phyloP scores from a whole-genome alignment of 2,329 filamentous ascomycete species.

The Trichoderma cornu-damae region DNA sequence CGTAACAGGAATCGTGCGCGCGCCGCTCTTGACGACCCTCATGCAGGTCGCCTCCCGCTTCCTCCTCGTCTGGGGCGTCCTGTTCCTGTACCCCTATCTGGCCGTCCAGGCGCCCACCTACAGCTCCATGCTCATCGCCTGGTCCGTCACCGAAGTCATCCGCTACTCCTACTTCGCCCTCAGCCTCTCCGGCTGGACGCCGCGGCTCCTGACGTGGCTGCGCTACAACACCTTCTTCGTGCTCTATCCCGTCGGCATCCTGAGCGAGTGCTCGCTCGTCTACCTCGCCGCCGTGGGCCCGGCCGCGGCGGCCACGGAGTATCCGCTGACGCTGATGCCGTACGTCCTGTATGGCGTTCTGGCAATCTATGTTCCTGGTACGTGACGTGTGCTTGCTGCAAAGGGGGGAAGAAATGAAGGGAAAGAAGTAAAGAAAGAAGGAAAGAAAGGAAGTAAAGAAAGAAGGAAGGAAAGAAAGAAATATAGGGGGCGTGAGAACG shows the following conservation, averaged over 20 bases:
- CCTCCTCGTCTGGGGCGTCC: constrained; percentile 82
- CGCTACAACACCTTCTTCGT: constrained; percentile 90
- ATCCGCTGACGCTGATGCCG: constrained; percentile 46
- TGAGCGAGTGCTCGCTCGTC: constrained; percentile 79
- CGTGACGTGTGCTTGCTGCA: constrained; percentile 33
- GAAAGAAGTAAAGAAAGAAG: too few species aligned
- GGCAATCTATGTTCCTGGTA: constrained; percentile 74
- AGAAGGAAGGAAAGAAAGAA: too few species aligned
- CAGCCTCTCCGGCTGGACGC: constrained; percentile 58
- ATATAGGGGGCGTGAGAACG: too few species aligned
- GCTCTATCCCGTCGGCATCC: constrained; percentile 87
- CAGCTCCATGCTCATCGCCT: constrained; percentile 75
- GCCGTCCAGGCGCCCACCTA: constrained; percentile 57
- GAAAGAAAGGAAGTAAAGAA: too few species aligned
- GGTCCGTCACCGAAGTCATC: constrained; percentile 87
- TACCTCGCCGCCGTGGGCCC: constrained; percentile 54
- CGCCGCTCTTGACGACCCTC: constrained; percentile 75
- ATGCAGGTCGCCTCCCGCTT: constrained; percentile 89
- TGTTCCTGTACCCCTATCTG: constrained; percentile 65
- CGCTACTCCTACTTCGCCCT: constrained; percentile 89
- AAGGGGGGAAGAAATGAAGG: too few species aligned
- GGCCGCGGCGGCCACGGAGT: constrained; percentile 45
- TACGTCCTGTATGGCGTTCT: constrained; percentile 61
- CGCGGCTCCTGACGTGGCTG: constrained; percentile 67
- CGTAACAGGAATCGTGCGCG: constrained; percentile 70